Percentiles rank a stretch among this genome's conserved stretches.
Evolutionary conservation across 192 early-diverging fungal species (phyloP).

Genomic region (Ambispora gerdemannii): DNA sequence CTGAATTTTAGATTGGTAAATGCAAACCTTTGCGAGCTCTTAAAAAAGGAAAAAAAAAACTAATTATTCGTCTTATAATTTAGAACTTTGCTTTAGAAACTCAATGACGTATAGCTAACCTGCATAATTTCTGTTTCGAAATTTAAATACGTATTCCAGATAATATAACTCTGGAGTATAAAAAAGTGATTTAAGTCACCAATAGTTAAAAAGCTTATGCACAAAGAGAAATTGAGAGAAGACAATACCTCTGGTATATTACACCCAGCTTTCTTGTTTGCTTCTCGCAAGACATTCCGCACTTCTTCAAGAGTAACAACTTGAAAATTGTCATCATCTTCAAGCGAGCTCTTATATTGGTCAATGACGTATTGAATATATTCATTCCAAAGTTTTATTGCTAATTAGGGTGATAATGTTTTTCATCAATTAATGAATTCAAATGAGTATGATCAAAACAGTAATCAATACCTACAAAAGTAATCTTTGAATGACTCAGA

Average conservation of each 20-base stretch:
- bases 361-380: slow-evolving; percentile 56
- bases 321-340: slow-evolving; percentile 30
- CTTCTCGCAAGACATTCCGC: slow-evolving; percentile 43
- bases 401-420: slow-evolving; percentile 36
- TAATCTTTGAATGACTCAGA: slow-evolving; percentile 60
- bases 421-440: neutral
- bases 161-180: slow-evolving; percentile 49
- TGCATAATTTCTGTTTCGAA: slow-evolving; percentile 58
- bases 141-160: slow-evolving; percentile 59
- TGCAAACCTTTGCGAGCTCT: too few relatives aligned
- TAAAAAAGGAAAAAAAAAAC: too few relatives aligned
- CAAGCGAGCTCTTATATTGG: slow-evolving; percentile 39
- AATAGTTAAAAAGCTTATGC: too few relatives aligned
- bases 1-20: too few relatives aligned
- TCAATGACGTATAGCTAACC: too few relatives aligned
- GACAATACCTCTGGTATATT: slow-evolving; percentile 52
- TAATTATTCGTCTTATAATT: neutral
- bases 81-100: too few relatives aligned
- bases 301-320: slow-evolving; percentile 41
- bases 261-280: slow-evolving; percentile 45
- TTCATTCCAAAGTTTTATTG: slow-evolving; percentile 63
- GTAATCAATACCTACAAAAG: slow-evolving; percentile 61
- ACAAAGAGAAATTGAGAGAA: neutral
- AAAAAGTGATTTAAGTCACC: neutral
- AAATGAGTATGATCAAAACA: neutral